These are phyloP conservation scores for Candida sanyaensis DNA, from an alignment of 1,139 yeast species.

Conservation along the genomic window DNA sequence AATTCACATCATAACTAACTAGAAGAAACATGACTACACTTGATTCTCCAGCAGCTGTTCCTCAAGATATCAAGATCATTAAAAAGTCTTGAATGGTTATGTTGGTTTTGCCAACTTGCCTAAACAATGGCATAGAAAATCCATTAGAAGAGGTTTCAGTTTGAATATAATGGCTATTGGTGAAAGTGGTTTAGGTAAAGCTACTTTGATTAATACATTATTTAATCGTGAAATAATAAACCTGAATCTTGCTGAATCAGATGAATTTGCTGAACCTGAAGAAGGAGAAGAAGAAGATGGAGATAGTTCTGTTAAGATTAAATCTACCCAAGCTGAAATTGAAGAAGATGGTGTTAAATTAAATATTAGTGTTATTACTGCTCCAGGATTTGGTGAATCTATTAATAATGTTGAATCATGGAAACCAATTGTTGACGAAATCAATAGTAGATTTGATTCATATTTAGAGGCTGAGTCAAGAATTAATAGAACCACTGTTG, in stretches of 20 bases:
- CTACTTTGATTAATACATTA: slow-evolving; percentile 88
- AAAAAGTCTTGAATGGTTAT: slow-evolving; percentile 84
- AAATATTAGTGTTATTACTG: slow-evolving; percentile 79
- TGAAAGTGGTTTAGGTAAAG: slow-evolving; percentile 90
- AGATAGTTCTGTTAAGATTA: slow-evolving; percentile 53
- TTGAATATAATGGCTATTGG: slow-evolving; percentile 90
- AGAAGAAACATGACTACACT: slow-evolving; percentile 9
- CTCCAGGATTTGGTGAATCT: slow-evolving; percentile 94
- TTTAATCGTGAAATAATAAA: slow-evolving; percentile 74
- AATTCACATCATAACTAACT: neutral
- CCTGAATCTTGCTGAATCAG: slow-evolving; percentile 15
- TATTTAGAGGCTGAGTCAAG: slow-evolving; percentile 91
- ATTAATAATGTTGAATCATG: slow-evolving; percentile 88
- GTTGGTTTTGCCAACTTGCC: slow-evolving; percentile 99
- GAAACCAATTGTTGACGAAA: slow-evolving; percentile 91
- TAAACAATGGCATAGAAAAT: slow-evolving; percentile 97
- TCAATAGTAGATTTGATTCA: slow-evolving; percentile 81
- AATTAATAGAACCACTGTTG: slow-evolving; percentile 71
- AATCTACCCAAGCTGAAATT: slow-evolving; percentile 68
- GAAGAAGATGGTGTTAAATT: slow-evolving; percentile 94
- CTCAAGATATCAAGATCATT: slow-evolving; percentile 56
- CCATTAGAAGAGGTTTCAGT: slow-evolving; percentile 90
- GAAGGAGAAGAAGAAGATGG: slow-evolving; percentile 26
- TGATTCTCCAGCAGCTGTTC: slow-evolving; percentile 6
- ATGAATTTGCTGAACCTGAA: slow-evolving; percentile 17